Evolutionary conservation across 1,284 basidiomycete genomes (phyloP).

Genomic region (Psilocybe mexicana): DNA sequence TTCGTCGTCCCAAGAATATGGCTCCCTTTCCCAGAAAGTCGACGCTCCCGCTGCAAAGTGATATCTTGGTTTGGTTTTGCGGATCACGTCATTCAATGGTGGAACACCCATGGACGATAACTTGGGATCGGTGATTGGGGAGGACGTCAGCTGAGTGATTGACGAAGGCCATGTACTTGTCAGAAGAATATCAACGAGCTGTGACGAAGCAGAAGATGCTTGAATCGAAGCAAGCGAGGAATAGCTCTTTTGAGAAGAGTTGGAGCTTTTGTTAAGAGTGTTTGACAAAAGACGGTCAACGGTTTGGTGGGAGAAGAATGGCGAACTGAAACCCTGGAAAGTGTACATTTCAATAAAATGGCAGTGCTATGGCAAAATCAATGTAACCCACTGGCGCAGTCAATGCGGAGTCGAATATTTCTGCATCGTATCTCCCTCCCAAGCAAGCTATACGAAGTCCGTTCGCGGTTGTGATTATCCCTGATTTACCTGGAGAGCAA

Average conservation of each 20-base stretch:
- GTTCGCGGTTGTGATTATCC: slow-evolving; percentile 78
- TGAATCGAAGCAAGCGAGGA: slow-evolving; percentile 70
- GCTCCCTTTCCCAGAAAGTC: slow-evolving; percentile 91
- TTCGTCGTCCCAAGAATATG: slow-evolving; percentile 81
- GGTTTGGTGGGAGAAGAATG: slow-evolving; percentile 70
- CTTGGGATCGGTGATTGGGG: slow-evolving; percentile 48
- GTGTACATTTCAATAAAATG: slow-evolving; percentile 5
- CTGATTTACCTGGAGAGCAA: slow-evolving; percentile 70
- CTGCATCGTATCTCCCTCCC: slow-evolving; percentile 74
- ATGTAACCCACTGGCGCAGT: slow-evolving; percentile 54
- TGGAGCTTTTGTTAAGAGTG: slow-evolving; percentile 52
- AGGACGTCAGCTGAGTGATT: slow-evolving; percentile 65
- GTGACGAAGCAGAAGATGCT: slow-evolving; percentile 56
- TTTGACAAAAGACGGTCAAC: slow-evolving; percentile 73
- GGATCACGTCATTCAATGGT: slow-evolving; percentile 69
- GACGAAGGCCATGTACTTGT: slow-evolving; percentile 78
- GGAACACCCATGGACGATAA: slow-evolving; percentile 47
- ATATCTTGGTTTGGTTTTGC: slow-evolving; percentile 71
- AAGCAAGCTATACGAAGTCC: slow-evolving; percentile 86
- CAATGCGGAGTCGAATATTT: slow-evolving; percentile 56
- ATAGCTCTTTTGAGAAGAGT: slow-evolving; percentile 44
- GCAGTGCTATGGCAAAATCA: neutral
- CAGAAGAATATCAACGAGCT: slow-evolving; percentile 80
- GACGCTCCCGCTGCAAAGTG: slow-evolving; percentile 72
- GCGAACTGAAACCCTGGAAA: slow-evolving; percentile 65